Percentiles rank a stretch among this genome's conserved stretches.
Conservation (phyloP, 2,329 filamentous ascomycete species). For the Ascochyta rabiei region DNA sequence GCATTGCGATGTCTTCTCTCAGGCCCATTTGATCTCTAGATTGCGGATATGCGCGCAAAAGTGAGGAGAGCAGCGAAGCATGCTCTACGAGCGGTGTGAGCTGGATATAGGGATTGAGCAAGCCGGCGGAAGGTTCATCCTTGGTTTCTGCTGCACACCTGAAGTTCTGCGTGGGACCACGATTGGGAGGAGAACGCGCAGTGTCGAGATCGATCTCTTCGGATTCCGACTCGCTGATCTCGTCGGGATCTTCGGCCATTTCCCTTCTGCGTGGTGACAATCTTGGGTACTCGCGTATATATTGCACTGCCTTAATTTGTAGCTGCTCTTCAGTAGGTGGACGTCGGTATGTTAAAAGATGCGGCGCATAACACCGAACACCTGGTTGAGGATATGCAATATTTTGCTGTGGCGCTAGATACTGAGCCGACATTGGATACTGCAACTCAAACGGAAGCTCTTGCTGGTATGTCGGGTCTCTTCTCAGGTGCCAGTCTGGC, state of each 20-base stretch:
- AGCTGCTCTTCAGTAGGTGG: slow-evolving; percentile 18
- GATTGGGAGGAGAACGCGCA: not conserved
- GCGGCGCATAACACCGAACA: not conserved
- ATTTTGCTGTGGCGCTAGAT: not conserved
- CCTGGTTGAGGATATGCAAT: not conserved
- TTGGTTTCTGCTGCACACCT: not conserved
- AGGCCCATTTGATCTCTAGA: slow-evolving; percentile 21
- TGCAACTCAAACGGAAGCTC: not conserved
- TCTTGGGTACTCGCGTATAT: slow-evolving; percentile 17
- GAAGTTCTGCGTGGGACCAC: not conserved
- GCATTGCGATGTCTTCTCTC: slow-evolving; percentile 27
- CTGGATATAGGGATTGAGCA: slow-evolving; percentile 1
- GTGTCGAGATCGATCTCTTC: not conserved
- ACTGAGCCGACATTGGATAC: not conserved
- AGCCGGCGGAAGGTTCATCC: not conserved
- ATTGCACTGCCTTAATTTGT: slow-evolving; percentile 23
- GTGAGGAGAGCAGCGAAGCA: slow-evolving; percentile 16
- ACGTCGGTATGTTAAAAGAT: not conserved
- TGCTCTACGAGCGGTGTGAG: slow-evolving; percentile 21
- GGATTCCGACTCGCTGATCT: not conserved
- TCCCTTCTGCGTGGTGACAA: not conserved
- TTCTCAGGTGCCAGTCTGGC: not conserved
- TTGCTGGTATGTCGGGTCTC: not conserved
- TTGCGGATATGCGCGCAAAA: slow-evolving; percentile 25
- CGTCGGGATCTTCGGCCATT: not conserved